These are phyloP conservation scores for Domatiomyces catenatus DNA, from an alignment of 2,329 filamentous ascomycete species.

Conservation along the genomic window DNA sequence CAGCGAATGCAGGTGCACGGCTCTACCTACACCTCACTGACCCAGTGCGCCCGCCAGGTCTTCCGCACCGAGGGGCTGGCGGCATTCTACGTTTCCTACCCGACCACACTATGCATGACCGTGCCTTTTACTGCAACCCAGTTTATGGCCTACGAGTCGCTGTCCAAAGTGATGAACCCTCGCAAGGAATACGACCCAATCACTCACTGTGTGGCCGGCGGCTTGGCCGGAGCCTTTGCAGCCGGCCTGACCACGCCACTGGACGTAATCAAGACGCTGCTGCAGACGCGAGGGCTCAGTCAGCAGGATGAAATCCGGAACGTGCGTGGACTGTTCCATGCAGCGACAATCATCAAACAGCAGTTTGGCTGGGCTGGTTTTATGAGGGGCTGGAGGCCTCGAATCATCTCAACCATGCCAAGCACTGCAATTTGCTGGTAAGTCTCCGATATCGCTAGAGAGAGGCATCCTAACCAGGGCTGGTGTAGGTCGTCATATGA, in stretches of 20 bases:
- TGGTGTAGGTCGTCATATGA: conserved; percentile 46
- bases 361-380: conserved; percentile 77
- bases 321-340: conserved; percentile 68
- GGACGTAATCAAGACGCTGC: conserved; percentile 94
- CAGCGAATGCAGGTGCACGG: conserved; percentile 98
- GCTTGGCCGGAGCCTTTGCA: conserved; percentile 80
- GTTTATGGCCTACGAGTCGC: conserved; percentile 93
- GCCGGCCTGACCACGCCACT: conserved; percentile 89
- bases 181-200: conserved; percentile 65
- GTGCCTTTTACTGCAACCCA: conserved; percentile 94
- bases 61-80: conserved; percentile 75
- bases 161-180: conserved; percentile 87
- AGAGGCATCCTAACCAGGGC: background rate
- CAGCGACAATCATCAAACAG: conserved; percentile 64
- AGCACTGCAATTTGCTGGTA: conserved; percentile 99
- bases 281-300: conserved; percentile 82
- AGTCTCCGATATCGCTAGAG: conserved; percentile 17
- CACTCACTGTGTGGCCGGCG: conserved; percentile 86
- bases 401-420: conserved; percentile 92
- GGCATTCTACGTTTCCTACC: conserved; percentile 97
- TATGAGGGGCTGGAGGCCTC: conserved; percentile 79
- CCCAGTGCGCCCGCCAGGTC: conserved; percentile 74
- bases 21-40: conserved; percentile 76
- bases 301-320: conserved; percentile 64
- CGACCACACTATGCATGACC: conserved; percentile 95